Conservation (phyloP, 75 land plant genomes). For the Cupressus sempervirens region DNA sequence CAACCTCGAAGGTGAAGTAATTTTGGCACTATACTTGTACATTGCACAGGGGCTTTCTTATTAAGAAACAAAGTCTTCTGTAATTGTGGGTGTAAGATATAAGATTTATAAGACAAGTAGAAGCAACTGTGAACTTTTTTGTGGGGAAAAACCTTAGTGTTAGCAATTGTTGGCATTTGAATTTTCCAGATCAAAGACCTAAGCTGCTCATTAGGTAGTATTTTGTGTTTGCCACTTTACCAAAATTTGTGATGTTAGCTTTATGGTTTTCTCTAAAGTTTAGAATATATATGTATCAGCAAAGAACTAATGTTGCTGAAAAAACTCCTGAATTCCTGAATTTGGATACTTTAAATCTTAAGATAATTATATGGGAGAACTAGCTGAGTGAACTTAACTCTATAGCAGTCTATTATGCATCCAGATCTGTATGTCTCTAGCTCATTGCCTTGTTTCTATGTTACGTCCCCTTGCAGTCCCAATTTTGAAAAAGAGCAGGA, state of each 20-base stretch:
- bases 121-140: not conserved
- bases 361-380: not conserved
- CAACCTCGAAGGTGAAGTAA: conserved; percentile 79
- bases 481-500: no score
- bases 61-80: not conserved
- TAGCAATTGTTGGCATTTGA: not conserved
- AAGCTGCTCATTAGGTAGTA: not conserved
- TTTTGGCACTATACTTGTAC: not conserved
- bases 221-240: not conserved
- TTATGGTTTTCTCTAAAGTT: not conserved
- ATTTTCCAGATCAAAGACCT: not conserved
- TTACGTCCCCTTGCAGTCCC: no score
- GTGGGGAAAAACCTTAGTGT: not conserved
- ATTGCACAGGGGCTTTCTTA: not conserved
- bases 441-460: not conserved
- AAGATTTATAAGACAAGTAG: not conserved
- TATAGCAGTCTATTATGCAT: not conserved
- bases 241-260: not conserved
- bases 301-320: not conserved
- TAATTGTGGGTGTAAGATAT: not conserved
- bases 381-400: not conserved
- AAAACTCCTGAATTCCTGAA: not conserved
- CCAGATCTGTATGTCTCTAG: not conserved
- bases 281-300: not conserved
- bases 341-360: not conserved